Evolutionary conservation across 163 green algal species (phyloP), one percentile per base, ranked within the genome.

Genomic region (Chlamydomonas reinhardtii): DNA sequence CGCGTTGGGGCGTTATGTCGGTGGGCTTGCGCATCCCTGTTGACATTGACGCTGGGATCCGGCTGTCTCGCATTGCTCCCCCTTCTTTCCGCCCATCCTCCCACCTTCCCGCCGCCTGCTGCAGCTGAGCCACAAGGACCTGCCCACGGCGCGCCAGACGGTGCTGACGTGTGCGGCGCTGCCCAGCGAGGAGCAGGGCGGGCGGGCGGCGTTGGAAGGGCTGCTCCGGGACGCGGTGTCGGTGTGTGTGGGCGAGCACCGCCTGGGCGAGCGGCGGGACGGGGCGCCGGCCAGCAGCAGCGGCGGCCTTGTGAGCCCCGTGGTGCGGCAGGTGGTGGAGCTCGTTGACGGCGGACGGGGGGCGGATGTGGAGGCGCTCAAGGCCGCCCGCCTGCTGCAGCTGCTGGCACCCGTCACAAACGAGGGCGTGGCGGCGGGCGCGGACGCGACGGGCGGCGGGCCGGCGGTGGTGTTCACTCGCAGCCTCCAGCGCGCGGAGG

Each of bases 381-480:
- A 88, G 37, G 24, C 81, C 24, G 24, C 48, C 20, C 59, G 79
- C 31, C 79, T 85, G 25, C 12, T 34, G 52, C 32, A 71, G 68
- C 54, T 85, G 68, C 69, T 85, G 22, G 31, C 43, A n/a, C 77
- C 77, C 16, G 66, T 22, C 0, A 14, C 31, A 2, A 43, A 20
- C 2, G 66, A 43, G 15, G 66, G 66, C 66, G 66, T 73, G 31
- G 71, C 66, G n/a, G 77, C 66, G 20, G 77, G 27, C 27, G 62
- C 12, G 69, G 69, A 22, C 31, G 31, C 32, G 52, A 15, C 59
- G 12, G 56, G 17, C 29, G 76, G 76, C 35, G 76, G 97, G 31
- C 89, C 98, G 19, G 97, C 95, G 14, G 89, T 99, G 29, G 96
- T 99, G 22, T 99, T 99, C 89, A 94, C 98, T 19, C 95, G 98